These are phyloP conservation scores for Moniliella sp. DNA, from an alignment of 1,284 basidiomycete genomes.

Conservation along the genomic window DNA sequence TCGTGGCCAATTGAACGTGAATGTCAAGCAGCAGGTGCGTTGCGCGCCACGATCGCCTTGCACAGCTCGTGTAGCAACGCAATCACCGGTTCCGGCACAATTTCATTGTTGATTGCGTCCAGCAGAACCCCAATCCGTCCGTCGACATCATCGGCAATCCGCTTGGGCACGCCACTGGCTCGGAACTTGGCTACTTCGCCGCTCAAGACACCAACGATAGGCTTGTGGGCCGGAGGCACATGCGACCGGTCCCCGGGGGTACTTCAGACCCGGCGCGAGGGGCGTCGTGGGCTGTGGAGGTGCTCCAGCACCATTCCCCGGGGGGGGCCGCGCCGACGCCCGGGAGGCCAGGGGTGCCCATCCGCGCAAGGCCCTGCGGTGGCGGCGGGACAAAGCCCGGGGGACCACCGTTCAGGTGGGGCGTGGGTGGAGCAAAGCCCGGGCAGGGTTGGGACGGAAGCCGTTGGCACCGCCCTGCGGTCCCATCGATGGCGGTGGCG, in stretches of 20 bases:
- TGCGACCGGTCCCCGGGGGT: constrained; percentile 67
- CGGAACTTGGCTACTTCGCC: constrained; percentile 13
- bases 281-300: constrained; percentile 16
- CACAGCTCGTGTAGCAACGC: constrained; percentile 25
- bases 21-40: constrained; percentile 21
- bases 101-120: constrained; percentile 74
- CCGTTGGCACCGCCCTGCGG: constrained; percentile 1
- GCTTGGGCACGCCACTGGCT: constrained; percentile 43
- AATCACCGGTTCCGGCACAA: constrained; percentile 37
- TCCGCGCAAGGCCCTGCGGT: constrained; percentile 31
- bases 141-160: constrained; percentile 68
- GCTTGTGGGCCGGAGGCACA: constrained; percentile 51
- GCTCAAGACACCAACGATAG: constrained; percentile 42
- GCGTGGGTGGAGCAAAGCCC: constrained; percentile 3
- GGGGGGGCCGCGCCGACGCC: background rate
- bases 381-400: constrained; percentile 13
- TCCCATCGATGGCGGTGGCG: constrained; percentile 1
- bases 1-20: constrained; percentile 25
- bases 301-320: constrained; percentile 19
- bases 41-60: constrained; percentile 17
- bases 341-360: constrained; percentile 26
- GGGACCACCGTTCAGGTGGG: constrained; percentile 1
- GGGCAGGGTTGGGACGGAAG: constrained; percentile 1
- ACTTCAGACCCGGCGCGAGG: constrained; percentile 21
- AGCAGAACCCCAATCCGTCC: constrained; percentile 65